Evolutionary conservation across 805 yeast species (phyloP), one percentile per base, ranked within the genome.

Genomic region (Myxozyma lipomycoides): DNA sequence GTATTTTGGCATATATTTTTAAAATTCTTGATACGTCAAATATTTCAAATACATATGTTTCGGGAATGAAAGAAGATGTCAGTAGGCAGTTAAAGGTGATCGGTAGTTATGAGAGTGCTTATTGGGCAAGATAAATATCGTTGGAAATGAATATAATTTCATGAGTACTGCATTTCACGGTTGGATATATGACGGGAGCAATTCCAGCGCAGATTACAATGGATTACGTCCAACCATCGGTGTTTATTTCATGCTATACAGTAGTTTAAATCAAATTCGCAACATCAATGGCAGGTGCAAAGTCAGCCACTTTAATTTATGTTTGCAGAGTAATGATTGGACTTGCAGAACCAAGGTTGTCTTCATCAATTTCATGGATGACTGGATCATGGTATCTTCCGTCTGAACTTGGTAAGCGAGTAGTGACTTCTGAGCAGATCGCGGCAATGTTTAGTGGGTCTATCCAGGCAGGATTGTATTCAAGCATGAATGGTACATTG

Each of bases 11-110:
- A 3, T 72, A 68, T 58, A 68, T 72, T 63, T 70, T 72, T 41
- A 80, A 79, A 62, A 79, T 80, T 50, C 69, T 83, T 42, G 87
- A 83, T 61, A 74, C 73, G 46, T 71, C 78, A 30, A 83, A 83
- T 63, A 68, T 79, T 49, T 74, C 74, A 51, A 80, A 82, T 62
- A 88, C 88, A 1, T 84, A 82, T 61, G 80, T 81, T 35, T 75
- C 82, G 15, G 84, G 85, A 22, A 72, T 83, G 78, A 67, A 76
- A 53, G 79, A 76, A 59, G 81, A 72, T 41, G 66, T 82, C 43
- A 42, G 54, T 25, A n/a, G n/a, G n/a, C n/a, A n/a, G n/a, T n/a
- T n/a, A n/a, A n/a, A n/a, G n/a, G n/a, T n/a, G n/a, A n/a, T n/a
- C n/a, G n/a, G n/a, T n/a, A n/a, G n/a, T n/a, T n/a, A n/a, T n/a